Base-by-base conservation (phyloP, 228 moss, liverwort and hornwort genomes). In the Sphagnum magellanicum region DNA sequence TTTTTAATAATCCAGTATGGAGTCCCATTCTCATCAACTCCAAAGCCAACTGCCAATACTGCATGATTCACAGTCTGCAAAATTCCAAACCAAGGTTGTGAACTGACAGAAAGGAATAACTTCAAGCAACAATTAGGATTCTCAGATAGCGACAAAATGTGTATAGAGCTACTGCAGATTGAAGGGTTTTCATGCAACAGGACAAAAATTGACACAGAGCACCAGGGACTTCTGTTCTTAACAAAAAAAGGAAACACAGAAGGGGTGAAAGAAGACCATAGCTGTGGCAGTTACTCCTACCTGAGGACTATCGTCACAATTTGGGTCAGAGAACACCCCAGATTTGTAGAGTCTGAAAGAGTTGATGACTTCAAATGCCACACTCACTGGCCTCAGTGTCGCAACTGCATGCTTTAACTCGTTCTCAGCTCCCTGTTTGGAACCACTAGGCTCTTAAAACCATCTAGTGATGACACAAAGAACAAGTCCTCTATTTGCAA, bases 1-100 rank as follows among this genome's bases (percentile, higher is more conserved):
- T 98, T 98, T 72, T 98, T 98, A 4, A 98, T 81, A 72, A 94
- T 93, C 98, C 98, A 98, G 78, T 93, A 94, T 6, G 91, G 86
- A 3, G 50, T 81, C 60, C 91, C 91, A 16, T 86, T 89, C n/a
- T 68, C 79, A 50, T 82, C 74, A 50, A 83, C 81, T 63, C 88
- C 89, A 61, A 93, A 98, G 60, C 98, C 98, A 67, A 98, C 98
- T 63, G 98, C 98, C 79, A 98, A 73, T 60, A 98, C 98, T 10
- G 98, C 98, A 75, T 98, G 98, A 67, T 98, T 98, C 77, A 98
- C 92, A 11, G 94, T 94, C 98, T 98, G 83, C 64, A 62, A 55
- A 79, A 67, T 6, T 14, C 64, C 50, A 13, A 66, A 66, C 32
- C 32, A 32, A 32, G 32, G 32, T 32, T 32, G 32, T 47, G 12